A percentile compares a stretch with the other conserved stretches of the same genome.
Conservation (phyloP, 1,284 basidiomycete species). For the Ceratobasidium sp. region DNA sequence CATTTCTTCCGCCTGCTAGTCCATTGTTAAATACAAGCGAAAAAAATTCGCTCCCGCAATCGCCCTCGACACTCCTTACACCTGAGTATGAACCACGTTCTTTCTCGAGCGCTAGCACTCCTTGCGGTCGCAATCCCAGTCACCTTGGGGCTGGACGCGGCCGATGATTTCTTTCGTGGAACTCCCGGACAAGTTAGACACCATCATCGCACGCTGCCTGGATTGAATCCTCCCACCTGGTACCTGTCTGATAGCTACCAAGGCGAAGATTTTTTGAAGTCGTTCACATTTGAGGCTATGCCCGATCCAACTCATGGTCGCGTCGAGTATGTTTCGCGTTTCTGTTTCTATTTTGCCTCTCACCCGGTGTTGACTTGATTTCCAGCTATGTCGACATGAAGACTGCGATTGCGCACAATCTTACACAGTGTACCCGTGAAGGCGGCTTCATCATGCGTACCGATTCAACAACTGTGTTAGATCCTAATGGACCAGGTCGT, state of each 20-base stretch:
- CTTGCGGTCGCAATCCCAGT: background rate
- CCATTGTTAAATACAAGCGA: background rate
- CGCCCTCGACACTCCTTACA: background rate
- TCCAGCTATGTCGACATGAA: conserved; percentile 50
- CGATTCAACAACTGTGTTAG: conserved; percentile 50
- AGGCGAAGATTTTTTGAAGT: conserved; percentile 65
- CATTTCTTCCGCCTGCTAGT: background rate
- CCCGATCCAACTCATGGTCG: conserved; percentile 73
- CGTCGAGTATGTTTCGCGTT: conserved; percentile 67
- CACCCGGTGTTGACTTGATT: background rate
- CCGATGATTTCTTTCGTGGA: conserved; percentile 13
- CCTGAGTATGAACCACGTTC: conserved; percentile 7
- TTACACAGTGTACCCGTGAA: conserved; percentile 42
- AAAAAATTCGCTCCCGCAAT: background rate
- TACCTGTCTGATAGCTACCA: conserved; percentile 61
- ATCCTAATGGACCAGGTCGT: conserved; percentile 47
- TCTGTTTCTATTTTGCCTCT: background rate
- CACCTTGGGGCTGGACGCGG: background rate
- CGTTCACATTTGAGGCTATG: conserved; percentile 68
- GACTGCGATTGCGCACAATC: conserved; percentile 48
- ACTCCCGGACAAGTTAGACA: background rate
- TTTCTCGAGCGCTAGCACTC: background rate
- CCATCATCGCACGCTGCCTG: background rate
- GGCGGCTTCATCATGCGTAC: conserved; percentile 51
- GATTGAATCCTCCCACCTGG: conserved; percentile 1